Evolutionary conservation across 2,329 filamentous ascomycete species (phyloP).

Genomic region (Penicillium sclerotiorum): DNA sequence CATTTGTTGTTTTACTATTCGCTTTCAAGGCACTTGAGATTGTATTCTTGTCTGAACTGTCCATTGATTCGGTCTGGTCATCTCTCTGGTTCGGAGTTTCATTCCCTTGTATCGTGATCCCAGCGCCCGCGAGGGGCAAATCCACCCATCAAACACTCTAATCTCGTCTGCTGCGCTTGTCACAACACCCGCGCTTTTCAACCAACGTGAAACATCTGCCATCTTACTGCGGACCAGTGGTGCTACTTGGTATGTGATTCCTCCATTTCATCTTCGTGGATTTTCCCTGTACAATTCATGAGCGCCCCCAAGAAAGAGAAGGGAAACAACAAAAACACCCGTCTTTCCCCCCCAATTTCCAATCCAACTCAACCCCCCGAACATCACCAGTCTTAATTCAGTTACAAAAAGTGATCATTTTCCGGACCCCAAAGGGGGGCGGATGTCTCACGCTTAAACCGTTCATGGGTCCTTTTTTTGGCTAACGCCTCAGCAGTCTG

Average conservation of each 20-base stretch:
- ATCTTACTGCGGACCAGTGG: background rate
- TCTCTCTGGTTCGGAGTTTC: background rate
- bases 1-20: background rate
- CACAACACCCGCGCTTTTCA: conserved; percentile 25
- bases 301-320: background rate
- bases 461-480: conserved; percentile 9
- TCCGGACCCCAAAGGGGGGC: conserved; percentile 8
- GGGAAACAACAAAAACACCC: background rate
- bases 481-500: conserved; percentile 20
- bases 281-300: too few species aligned
- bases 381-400: conserved; percentile 9
- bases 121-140: conserved; percentile 28
- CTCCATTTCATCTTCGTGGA: background rate
- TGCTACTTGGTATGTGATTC: conserved; percentile 2
- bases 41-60: background rate
- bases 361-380: conserved; percentile 8
- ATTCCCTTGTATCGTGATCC: conserved; percentile 1
- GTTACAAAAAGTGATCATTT: conserved; percentile 3
- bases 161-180: conserved; percentile 23
- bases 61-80: background rate
- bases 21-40: background rate
- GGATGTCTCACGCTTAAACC: conserved; percentile 22
- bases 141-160: conserved; percentile 6
- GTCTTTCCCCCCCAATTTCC: conserved; percentile 6
- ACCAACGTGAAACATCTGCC: conserved; percentile 23